phyloP scores from a whole-genome alignment of 2,329 filamentous ascomycete species.

The Pestalotiopsis sp. region DNA sequence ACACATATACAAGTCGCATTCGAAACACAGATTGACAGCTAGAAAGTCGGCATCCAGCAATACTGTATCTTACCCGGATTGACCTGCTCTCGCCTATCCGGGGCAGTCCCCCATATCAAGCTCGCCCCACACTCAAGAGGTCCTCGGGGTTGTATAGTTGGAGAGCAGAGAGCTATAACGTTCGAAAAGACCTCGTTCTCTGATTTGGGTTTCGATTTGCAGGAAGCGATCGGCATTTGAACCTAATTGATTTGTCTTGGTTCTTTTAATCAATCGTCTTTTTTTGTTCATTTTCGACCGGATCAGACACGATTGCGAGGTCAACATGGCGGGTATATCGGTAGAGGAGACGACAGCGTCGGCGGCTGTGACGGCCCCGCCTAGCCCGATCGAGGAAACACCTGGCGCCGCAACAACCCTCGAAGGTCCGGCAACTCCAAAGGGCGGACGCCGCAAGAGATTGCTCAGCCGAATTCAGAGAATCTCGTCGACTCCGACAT shows the following conservation, averaged over 20 bases:
- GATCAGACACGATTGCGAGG: neutral
- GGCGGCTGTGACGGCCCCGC: constrained; percentile 1
- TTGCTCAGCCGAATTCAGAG: constrained; percentile 76
- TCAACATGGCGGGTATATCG: neutral
- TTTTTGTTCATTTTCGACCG: too few relatives aligned
- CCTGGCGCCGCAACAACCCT: constrained; percentile 15
- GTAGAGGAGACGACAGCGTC: neutral
- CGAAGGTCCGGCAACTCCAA: constrained; percentile 41
- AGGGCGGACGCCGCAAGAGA: constrained; percentile 69
- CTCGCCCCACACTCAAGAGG: neutral
- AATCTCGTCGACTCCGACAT: constrained; percentile 78
- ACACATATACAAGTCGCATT: neutral
- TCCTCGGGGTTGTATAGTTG: neutral
- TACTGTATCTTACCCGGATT: neutral
- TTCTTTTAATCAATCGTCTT: neutral
- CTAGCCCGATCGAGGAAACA: constrained; percentile 13
- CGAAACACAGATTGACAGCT: neutral
- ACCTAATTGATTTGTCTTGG: neutral
- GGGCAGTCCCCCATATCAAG: neutral
- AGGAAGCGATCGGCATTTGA: neutral
- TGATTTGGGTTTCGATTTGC: neutral
- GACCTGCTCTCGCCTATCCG: neutral
- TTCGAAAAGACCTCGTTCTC: neutral
- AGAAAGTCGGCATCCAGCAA: neutral
- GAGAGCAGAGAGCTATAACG: neutral